Evolutionary conservation across 768 basidiomycete species (phyloP), one percentile per base, ranked within the genome.

Genomic region (Lactarius indigo): DNA sequence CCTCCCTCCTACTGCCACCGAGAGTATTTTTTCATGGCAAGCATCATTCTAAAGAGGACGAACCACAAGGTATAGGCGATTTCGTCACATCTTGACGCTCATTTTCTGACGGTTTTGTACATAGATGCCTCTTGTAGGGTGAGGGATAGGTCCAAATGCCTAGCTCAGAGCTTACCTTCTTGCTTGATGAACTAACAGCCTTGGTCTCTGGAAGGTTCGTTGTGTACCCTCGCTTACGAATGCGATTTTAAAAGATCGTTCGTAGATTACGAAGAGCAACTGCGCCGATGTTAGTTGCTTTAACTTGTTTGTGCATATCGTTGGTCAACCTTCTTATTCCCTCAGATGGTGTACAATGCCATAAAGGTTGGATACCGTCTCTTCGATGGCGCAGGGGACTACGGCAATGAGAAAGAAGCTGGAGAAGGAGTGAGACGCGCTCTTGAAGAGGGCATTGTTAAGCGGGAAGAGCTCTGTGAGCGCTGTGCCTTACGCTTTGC

Each of bases 391-490:
- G 92, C 92, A 37, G 85, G 86, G 70, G 91, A 92, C 78, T 94
- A 94, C 75, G 93, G 90, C 9, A 96, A 96, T 70, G 94, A 96
- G 78, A 90, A 87, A 73, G 87, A 94, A 76, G 89, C 90, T 5
- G 92, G 91, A 1, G 82, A 87, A 72, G 93, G 93, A 69, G 83
- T 95, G 64, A 82, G 80, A 61, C 85, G 87, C 17, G 93, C 92
- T n/a, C 83, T 95, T 70, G 75, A 79, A 47, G 91, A 93, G 8
- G 92, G 94, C 17, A 74, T 95, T 42, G 89, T 96, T 65, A 93
- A 90, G 77, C 84, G 94, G 41, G 91, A 94, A 76, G 94, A 96
- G 15, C 79, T 96, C 35, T 92, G 90, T 90, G 75, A 79, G 89
- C 81, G 42, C 33, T 28, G 15, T 56, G n/a, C 17, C 47, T 58